Base-by-base conservation (phyloP, 2,329 filamentous ascomycete genomes). In the Fusarium aywerte region DNA sequence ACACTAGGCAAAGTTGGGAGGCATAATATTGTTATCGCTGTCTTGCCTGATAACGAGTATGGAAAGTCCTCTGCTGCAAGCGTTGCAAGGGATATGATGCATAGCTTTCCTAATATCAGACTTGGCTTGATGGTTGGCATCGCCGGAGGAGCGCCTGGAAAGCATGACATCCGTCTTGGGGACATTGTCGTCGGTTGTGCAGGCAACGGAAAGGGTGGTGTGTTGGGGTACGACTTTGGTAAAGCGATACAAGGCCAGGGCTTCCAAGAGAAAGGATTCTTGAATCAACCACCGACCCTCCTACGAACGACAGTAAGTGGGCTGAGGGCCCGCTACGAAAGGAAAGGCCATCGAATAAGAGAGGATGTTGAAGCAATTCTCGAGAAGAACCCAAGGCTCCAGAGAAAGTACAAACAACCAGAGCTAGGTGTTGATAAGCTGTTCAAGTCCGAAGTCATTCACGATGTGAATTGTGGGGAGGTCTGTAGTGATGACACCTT, bases 121-220 rank as follows among this genome's bases (percentile, higher is more conserved):
- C n/a, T n/a, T n/a, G n/a, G n/a, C n/a, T n/a, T n/a, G n/a, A 58
- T 58, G 36, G 49, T 62, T n/a, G 53, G 59, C 3, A 49, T 54
- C 11, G 59, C 70, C 0, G 77, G 76, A 9, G 77, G 77, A 8
- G 75, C 70, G 0, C 78, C 78, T 45, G 1, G 3, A 6, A 55
- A 67, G 8, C 57, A 75, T 20, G 76, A 80, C 18, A 73, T 80
- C 3, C 72, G 77, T 12, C 58, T 73, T 2, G 71, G 71, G 1
- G 71, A 73, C 36, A 35, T 73, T 4, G 65, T 71, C 1, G 62
- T 73, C 10, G 61, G 68, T 29, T 42, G 10, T 13, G 43, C 35
- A 4, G 13, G 21, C 3, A 29, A 51, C 8, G 55, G 62, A 0
- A 36, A 57, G 3, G 55, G 67, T 20, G 65, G 63, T 3, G 64